Base-by-base conservation (phyloP, 2,329 filamentous ascomycete species). In the Neofusicoccum ribis region DNA sequence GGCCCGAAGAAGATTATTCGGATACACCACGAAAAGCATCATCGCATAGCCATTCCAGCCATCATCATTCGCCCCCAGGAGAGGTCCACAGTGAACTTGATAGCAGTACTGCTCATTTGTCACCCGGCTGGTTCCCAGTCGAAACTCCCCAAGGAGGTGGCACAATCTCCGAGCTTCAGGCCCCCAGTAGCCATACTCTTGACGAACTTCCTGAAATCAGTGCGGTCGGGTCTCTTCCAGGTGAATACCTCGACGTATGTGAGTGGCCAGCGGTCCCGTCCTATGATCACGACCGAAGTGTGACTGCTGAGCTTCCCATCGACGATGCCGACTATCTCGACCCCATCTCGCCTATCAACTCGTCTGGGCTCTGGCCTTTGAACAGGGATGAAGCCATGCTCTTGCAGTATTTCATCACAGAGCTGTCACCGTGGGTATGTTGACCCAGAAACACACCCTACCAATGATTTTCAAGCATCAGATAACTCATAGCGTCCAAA, bases 401-500 rank as follows among this genome's bases (percentile, higher is more conserved):
- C 5, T 44, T 60, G 20, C 41, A 36, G n/a, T 60, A 60, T 12
- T 60, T 60, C 12, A 23, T 60, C 20, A 47, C 56, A 3, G 56
- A 60, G 8, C 23, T 60, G 5, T 31, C 56, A 17, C 39, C 41
- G n/a, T 60, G 56, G 56, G 56, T 56, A 56, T 52, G 34, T 14
- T 15, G 0, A 1, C 8, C 3, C 27, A 34, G 27, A 5, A 31
- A 41, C 15, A 15, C 14, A 14, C 14, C 11, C 5, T 3, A 39
- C 9, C 37, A 39, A 39, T 31, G 27, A 5, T 7, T 31, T 7
- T 31, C 27, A 31, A 7, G 27, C 0, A 7, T 27, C 66, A 41
- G 69, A 68, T 12, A 9, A 11, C 37, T 41, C 27, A 31, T 31
- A 7, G 27, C 27, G 27, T 39, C 37, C 14, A 39, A 14, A 69